Conservation (phyloP, 805 yeast species). For the Suhomyces sp. region DNA sequence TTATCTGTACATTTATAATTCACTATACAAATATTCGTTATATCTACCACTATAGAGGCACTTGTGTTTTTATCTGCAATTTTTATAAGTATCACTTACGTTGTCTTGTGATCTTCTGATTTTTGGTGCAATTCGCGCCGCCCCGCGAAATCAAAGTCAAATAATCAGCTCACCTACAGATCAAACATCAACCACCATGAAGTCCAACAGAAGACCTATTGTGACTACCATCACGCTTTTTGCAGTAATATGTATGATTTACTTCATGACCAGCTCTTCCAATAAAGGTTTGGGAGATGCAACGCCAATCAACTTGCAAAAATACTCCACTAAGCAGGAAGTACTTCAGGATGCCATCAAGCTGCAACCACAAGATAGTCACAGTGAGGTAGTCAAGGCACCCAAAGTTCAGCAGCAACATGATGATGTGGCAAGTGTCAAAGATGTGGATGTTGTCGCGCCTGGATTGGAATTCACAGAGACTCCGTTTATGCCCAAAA, state of each 20-base stretch:
- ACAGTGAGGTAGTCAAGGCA: not conserved
- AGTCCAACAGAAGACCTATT: conserved; percentile 24
- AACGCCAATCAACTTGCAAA: conserved; percentile 20
- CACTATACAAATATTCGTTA: no score
- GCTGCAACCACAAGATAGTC: not conserved
- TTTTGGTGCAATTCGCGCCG: not conserved
- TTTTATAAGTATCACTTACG: not conserved
- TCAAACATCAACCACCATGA: conserved; percentile 14
- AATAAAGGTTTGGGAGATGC: conserved; percentile 19
- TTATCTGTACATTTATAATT: no score
- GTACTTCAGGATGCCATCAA: not conserved
- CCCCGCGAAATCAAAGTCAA: conserved; percentile 3
- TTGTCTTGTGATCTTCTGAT: not conserved
- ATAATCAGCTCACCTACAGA: not conserved
- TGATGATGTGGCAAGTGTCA: not conserved
- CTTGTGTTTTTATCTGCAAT: no score
- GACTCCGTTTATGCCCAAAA: conserved; percentile 80
- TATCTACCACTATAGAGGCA: no score
- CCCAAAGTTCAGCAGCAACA: not conserved
- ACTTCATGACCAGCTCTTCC: conserved; percentile 21
- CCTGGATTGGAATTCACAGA: conserved; percentile 9
- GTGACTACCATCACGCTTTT: conserved; percentile 23
- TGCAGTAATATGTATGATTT: conserved; percentile 25
- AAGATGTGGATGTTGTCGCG: not conserved
- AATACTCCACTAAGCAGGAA: conserved; percentile 5